Base-by-base conservation (phyloP, 2,329 filamentous ascomycete species). In the Cladosporium sp. region DNA sequence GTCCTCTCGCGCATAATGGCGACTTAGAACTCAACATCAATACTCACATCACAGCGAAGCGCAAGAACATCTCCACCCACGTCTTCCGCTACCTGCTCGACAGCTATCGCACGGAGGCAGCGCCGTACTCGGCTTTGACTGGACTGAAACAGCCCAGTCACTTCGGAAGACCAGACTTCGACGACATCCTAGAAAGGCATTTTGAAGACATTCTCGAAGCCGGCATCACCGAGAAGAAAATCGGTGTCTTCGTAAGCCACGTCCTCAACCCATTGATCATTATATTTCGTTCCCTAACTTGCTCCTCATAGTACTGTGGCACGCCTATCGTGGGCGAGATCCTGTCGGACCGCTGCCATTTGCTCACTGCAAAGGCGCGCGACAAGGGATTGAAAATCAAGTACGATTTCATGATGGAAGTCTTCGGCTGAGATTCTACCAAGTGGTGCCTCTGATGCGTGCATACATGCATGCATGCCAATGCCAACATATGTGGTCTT, bases 361-460 rank as follows among this genome's bases (percentile, higher is more conserved):
- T 80, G 67, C 72, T 87, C 69, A 86, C 82, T 11, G 77, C 81
- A 1, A 80, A 83, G 67, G 84, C 82, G 0, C 77, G 83, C 33
- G 75, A 80, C n/a, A 84, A 86, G 68, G 82, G 80, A 18, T 81
- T 79, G 58, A 82, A 80, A 70, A 78, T 87, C 35, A 78, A 85
- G 71, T 87, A 87, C 72, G 78, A 84, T 62, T 87, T 87, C 62
- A 83, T 85, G 80, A 84, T 85, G 64, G 85, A 86, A 69, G 83
- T 86, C 0, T 87, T 87, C 76, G 82, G 80, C 14, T 71, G 49
- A 65, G 11, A 2, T 52, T 5, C 5, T n/a, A 46, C n/a, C 40
- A 21, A 46, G n/a, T 5, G n/a, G 12, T 46, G 40, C 28, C 29
- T 33, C 21, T 8, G 29, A 11, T 33, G 49, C 23, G 14, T 10